Base-by-base conservation (phyloP, 306 rosid species). In the Vicia faba region DNA sequence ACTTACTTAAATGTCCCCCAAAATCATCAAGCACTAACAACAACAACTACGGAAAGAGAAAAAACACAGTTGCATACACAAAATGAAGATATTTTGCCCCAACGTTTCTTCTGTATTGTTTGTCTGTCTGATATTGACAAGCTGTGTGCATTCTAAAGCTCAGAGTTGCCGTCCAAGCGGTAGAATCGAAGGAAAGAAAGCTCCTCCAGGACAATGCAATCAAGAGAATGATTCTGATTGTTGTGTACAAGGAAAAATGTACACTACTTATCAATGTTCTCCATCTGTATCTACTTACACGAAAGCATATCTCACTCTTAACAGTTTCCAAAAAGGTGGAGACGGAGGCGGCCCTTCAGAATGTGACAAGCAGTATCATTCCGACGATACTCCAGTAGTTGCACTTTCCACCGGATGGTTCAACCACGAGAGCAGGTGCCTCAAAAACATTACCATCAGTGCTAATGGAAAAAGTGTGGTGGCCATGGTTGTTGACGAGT, bases 141-240 rank as follows among this genome's bases (percentile, higher is more conserved):
- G 2, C 3, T 50, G 12, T 50, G 29, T 50, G 7, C 6, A 19
- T 3, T 50, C 29, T 4, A 26, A 18, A 50, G 57, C 57, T 19
- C 28, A 50, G 2, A 50, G 4, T 0, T 50, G 57, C 1, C 56
- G 56, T 0, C 56, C 56, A 18, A 50, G 12, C 29, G 28, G 57
- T 19, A 20, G n/a, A 50, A 50, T 50, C 11, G n/a, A 50, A 53
- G 33, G 59, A 23, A 23, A 53, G 15, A 20, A 31, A 15, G 26
- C n/a, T 8, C 44, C 45, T 59, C 7, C 41, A n/a, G 63, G 63
- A 57, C 41, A 57, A 57, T 57, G 63, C 41, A 59, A 15, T 59
- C 23, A 35, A 33, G 64, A 59, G 44, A 33, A 59, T 1, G 41
- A 57, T 4, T 29, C 41, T 7, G 40, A 56, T 29, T 56, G 40